A percentile compares a stretch with the other conserved stretches of the same genome.
These are phyloP conservation scores for Suillus hirtellus DNA, from an alignment of 768 basidiomycete species.

Conservation along the genomic window DNA sequence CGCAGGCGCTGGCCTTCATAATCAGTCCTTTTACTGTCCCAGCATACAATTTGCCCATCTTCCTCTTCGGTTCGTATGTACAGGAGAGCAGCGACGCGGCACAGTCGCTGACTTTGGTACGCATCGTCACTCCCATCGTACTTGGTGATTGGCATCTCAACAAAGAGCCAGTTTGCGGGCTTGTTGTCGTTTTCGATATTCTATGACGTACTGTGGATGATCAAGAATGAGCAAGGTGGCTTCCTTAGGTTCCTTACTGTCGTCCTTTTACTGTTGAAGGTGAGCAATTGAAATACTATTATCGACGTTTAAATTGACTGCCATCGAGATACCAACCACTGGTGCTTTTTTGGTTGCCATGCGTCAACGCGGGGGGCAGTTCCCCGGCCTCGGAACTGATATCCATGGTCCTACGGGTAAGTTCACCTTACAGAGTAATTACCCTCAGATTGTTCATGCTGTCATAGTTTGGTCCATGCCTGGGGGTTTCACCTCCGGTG, in stretches of 20 bases:
- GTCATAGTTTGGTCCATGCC: constrained; percentile 78
- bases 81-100: constrained; percentile 67
- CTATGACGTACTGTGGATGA: constrained; percentile 74
- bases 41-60: constrained; percentile 79
- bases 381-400: constrained; percentile 53
- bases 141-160: neutral
- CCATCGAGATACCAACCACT: constrained; percentile 57
- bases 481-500: constrained; percentile 59
- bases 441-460: neutral
- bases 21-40: constrained; percentile 58
- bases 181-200: constrained; percentile 60
- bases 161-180: constrained; percentile 56
- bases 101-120: constrained; percentile 65
- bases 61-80: constrained; percentile 74
- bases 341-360: constrained; percentile 50
- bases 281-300: constrained; percentile 15
- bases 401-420: constrained; percentile 58
- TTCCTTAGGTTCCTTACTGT: constrained; percentile 58
- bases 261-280: constrained; percentile 61
- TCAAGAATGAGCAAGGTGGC: constrained; percentile 52
- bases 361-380: constrained; percentile 58
- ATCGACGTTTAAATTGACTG: neutral
- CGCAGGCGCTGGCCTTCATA: constrained; percentile 61
- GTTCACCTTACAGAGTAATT: constrained; percentile 8
- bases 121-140: constrained; percentile 17